These are phyloP conservation scores for Eudorina sp. DNA, from an alignment of 139 green algal species.

Conservation along the genomic window DNA sequence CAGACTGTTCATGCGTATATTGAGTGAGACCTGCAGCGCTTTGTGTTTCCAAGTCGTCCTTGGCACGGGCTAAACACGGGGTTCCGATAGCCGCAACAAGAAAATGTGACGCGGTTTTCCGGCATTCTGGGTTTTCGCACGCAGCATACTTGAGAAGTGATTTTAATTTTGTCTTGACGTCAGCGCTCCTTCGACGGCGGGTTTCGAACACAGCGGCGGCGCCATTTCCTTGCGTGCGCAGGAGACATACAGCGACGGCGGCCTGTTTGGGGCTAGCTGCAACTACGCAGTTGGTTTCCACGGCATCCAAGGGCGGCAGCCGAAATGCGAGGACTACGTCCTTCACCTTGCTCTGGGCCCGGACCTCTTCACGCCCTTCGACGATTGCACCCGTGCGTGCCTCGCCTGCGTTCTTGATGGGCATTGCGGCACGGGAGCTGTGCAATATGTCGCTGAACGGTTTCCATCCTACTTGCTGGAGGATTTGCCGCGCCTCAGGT, in stretches of 20 bases:
- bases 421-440: slow-evolving; percentile 19
- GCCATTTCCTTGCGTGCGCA: too few relatives aligned
- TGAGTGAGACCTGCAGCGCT: too few relatives aligned
- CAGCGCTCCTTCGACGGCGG: too few relatives aligned
- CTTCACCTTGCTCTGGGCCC: slow-evolving; percentile 34
- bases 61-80: too few relatives aligned
- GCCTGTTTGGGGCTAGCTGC: slow-evolving; percentile 2
- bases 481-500: slow-evolving; percentile 33
- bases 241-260: slow-evolving; percentile 23
- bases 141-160: too few relatives aligned
- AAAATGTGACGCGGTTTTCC: too few relatives aligned
- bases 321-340: slow-evolving; percentile 39
- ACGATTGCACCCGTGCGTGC: slow-evolving; percentile 36
- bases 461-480: slow-evolving; percentile 21
- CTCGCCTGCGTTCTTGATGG: slow-evolving; percentile 43
- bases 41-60: too few relatives aligned
- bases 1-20: too few relatives aligned
- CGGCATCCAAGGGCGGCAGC: slow-evolving; percentile 7
- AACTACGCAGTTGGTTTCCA: slow-evolving; percentile 32
- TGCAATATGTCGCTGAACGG: slow-evolving; percentile 38
- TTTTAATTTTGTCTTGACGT: too few relatives aligned
- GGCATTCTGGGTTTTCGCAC: too few relatives aligned
- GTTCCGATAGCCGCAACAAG: too few relatives aligned
- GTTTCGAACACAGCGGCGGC: too few relatives aligned
- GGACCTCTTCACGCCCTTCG: slow-evolving; percentile 29